Evolutionary conservation across 2,329 filamentous ascomycete genomes (phyloP), one percentile per base, ranked within the genome.

Genomic region (Alternaria sp.): DNA sequence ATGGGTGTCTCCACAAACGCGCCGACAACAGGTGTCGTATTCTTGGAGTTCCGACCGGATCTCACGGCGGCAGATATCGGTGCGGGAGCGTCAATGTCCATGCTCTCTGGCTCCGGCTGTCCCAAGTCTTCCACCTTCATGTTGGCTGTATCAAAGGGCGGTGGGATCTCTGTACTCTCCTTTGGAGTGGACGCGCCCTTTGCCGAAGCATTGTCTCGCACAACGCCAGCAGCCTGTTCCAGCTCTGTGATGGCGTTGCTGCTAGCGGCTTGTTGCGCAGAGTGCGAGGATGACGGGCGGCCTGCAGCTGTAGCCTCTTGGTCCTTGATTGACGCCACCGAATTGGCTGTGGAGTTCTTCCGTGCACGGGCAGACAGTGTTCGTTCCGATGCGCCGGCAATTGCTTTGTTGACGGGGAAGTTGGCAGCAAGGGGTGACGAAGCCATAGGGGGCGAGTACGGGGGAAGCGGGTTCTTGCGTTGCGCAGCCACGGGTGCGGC

Each of bases 351-450:
- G 16, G 91, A 92, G 72, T 91, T 94, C 74, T 93, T 92, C 71
- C 93, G 88, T 38, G 88, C 87, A 67, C 92, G 88, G 6, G 90
- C 88, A 5, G 89, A 89, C 51, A 87, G 84, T 12, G 91, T 89
- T 43, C 90, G 87, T 59, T 87, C 67, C 75, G 82, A 53, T 26
- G 66, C 65, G 39, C 64, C 67, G 54, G 76, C 79, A 66, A 80
- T 70, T 7, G 83, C 81, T 67, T 93, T 91, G 26, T 87, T 85
- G 41, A 79, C 68, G 57, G 80, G 78, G 59, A 92, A 87, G n/a
- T 85, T 86, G 49, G 87, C 86, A 48, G 91, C 83, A 47, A 93
- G 85, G 18, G 92, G 92, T 1, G 93, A 94, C 1, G 92, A 90
- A n/a, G 88, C 86, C 65, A 90, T 82, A 3, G 89, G 89, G 18